phyloP scores from a whole-genome alignment of 768 basidiomycete species.

The Phaeotremella skinneri region DNA sequence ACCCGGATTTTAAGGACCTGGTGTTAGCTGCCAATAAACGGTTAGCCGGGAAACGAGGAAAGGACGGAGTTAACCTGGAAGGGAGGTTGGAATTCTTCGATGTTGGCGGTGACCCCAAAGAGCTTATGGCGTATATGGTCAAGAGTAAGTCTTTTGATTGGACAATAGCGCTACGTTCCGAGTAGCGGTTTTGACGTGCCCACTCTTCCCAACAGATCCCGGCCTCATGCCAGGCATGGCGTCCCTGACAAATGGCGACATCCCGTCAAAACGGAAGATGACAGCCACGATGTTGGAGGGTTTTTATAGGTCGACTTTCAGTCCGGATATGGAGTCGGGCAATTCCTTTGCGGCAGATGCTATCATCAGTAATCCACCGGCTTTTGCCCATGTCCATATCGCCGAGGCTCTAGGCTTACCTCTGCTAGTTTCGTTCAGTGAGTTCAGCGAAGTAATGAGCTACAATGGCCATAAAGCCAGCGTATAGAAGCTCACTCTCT shows the following conservation, averaged over 20 bases:
- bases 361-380: constrained; percentile 67
- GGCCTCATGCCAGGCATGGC: constrained; percentile 64
- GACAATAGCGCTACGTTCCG: not conserved
- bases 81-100: constrained; percentile 60
- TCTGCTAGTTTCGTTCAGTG: constrained; percentile 60
- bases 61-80: constrained; percentile 25
- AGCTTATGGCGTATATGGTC: constrained; percentile 71
- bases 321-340: constrained; percentile 56
- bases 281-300: constrained; percentile 63
- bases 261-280: constrained; percentile 62
- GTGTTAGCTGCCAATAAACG: constrained; percentile 55
- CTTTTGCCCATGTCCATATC: constrained; percentile 66
- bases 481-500: constrained; percentile 8
- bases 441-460: constrained; percentile 11
- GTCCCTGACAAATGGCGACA: constrained; percentile 64
- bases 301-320: constrained; percentile 60
- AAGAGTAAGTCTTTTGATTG: constrained; percentile 56
- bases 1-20: constrained; percentile 62
- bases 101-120: constrained; percentile 64
- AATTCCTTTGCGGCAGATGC: constrained; percentile 62
- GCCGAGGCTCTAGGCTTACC: constrained; percentile 66
- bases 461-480: not conserved
- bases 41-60: constrained; percentile 29
- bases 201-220: constrained; percentile 55
- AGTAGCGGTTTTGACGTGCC: not conserved